A percentile compares a stretch with the other conserved stretches of the same genome.
phyloP scores from a whole-genome alignment of 2,329 filamentous ascomycete genomes.

The Phoma sp. region DNA sequence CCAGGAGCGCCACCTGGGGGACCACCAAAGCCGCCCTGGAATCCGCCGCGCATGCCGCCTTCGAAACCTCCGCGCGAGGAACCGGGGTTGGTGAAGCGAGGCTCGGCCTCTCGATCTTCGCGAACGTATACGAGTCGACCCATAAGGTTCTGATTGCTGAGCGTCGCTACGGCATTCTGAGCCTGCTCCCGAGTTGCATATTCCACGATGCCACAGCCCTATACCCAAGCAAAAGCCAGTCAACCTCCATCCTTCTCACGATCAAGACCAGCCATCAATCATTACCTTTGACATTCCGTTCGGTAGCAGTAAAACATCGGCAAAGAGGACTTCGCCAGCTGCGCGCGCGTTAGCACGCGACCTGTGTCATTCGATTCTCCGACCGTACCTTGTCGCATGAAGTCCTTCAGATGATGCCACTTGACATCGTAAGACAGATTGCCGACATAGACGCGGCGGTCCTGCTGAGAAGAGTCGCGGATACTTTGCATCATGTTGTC shows the following conservation, averaged over 20 bases:
- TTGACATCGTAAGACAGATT: conserved; percentile 99
- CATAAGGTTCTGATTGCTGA: conserved; percentile 99
- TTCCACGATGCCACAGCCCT: conserved; percentile 99
- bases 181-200: conserved; percentile 99
- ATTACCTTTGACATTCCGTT: conserved; percentile 99
- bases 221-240: conserved; percentile 89
- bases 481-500: conserved; percentile 97
- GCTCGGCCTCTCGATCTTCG: conserved; percentile 98
- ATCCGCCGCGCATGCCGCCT: conserved; percentile 51
- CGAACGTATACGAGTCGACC: conserved; percentile 97
- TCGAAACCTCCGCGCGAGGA: conserved; percentile 60
- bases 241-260: conserved; percentile 94
- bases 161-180: conserved; percentile 93
- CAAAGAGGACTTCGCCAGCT: conserved; percentile 99
- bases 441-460: conserved; percentile 98
- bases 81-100: conserved; percentile 82
- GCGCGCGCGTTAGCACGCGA: conserved; percentile 48
- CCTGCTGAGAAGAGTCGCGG: conserved; percentile 94
- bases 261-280: conserved; percentile 80
- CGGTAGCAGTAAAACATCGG: conserved; percentile 98
- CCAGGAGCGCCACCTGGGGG: conserved; percentile 65
- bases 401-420: conserved; percentile 99
- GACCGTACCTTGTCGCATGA: conserved; percentile 95
- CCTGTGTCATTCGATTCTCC: conserved; percentile 9
- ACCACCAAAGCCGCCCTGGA: conserved; percentile 55